phyloP scores from a whole-genome alignment of 2,329 filamentous ascomycete species.

The Akanthomyces uredinophilus region DNA sequence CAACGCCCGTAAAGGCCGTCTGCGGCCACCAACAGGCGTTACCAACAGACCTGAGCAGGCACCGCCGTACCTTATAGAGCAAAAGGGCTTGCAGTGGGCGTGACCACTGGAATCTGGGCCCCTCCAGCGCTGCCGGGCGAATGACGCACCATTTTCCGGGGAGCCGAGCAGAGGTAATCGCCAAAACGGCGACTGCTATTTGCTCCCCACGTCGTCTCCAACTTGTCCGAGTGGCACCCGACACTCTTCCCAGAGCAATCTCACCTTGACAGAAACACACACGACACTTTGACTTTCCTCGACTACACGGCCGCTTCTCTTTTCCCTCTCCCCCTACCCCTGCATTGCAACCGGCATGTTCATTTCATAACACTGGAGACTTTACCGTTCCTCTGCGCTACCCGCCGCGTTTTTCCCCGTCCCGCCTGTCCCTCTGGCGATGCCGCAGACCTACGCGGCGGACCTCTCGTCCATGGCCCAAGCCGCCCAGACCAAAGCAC shows the following conservation, averaged over 20 bases:
- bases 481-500: slow-evolving; percentile 34
- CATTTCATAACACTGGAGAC: neutral
- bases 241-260: neutral
- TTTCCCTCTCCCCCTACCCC: neutral
- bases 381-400: neutral
- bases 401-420: slow-evolving; percentile 13
- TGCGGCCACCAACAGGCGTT: neutral
- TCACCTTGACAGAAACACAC: slow-evolving; percentile 3
- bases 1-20: neutral
- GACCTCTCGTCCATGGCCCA: slow-evolving; percentile 57
- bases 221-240: neutral
- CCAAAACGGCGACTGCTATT: slow-evolving; percentile 12
- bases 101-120: slow-evolving; percentile 11
- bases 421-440: slow-evolving; percentile 16
- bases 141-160: slow-evolving; percentile 16
- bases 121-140: slow-evolving; percentile 1
- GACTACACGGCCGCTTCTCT: neutral
- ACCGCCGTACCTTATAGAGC: too few relatives aligned
- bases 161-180: slow-evolving; percentile 7
- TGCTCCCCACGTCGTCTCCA: neutral
- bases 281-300: neutral
- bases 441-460: slow-evolving; percentile 40
- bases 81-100: slow-evolving; percentile 3
- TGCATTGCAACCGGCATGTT: neutral
- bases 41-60: too few relatives aligned